phyloP scores from a whole-genome alignment of 805 yeast genomes.

The Saccharomycopsis capsularis region DNA sequence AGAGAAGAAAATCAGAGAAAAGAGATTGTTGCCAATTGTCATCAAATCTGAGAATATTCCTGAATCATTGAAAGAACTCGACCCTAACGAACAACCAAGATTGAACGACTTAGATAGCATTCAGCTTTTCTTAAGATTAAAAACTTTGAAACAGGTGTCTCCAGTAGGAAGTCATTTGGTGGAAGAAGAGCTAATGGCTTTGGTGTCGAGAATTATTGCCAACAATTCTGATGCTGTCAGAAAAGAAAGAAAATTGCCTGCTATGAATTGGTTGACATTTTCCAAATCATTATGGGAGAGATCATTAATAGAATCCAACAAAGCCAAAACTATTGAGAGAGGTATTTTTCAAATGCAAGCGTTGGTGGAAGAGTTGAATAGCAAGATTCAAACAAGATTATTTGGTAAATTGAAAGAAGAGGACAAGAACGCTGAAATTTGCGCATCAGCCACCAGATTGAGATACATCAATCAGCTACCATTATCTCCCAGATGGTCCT shows the following conservation, averaged over 20 bases:
- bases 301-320: slow-evolving; percentile 71
- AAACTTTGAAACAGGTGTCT: slow-evolving; percentile 56
- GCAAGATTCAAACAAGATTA: slow-evolving; percentile 49
- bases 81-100: slow-evolving; percentile 78
- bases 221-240: slow-evolving; percentile 27
- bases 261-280: slow-evolving; percentile 66
- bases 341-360: slow-evolving; percentile 92
- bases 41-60: slow-evolving; percentile 60
- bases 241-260: slow-evolving; percentile 34
- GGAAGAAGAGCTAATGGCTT: slow-evolving; percentile 76
- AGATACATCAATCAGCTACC: slow-evolving; percentile 69
- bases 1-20: slow-evolving; percentile 24
- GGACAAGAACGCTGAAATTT: slow-evolving; percentile 20
- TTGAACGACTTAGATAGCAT: slow-evolving; percentile 63
- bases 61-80: slow-evolving; percentile 40
- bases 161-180: slow-evolving; percentile 67
- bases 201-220: slow-evolving; percentile 59
- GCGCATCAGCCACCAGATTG: slow-evolving; percentile 42
- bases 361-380: slow-evolving; percentile 80
- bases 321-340: slow-evolving; percentile 83
- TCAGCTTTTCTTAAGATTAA: slow-evolving; percentile 65
- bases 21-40: slow-evolving; percentile 56
- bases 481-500: slow-evolving; percentile 73
- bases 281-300: slow-evolving; percentile 86
- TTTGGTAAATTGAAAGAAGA: slow-evolving; percentile 37